Percentiles rank a stretch among this genome's conserved stretches.
These are phyloP conservation scores for Ceratorhiza oryzae-sativae DNA, from an alignment of 1,284 basidiomycete genomes.

Conservation along the genomic window DNA sequence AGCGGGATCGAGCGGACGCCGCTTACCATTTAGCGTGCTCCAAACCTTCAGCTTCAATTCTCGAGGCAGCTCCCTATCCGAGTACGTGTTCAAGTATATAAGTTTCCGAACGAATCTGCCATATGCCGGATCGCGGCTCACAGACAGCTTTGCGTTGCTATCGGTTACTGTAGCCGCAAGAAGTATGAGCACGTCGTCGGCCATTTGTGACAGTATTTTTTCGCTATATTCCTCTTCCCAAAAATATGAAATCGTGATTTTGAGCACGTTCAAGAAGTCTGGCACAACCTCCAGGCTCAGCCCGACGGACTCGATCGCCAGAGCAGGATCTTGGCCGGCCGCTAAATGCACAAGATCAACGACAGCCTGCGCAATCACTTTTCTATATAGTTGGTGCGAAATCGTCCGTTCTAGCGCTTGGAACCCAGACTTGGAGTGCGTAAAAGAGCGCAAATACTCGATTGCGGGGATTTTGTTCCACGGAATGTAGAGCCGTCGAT, in stretches of 20 bases:
- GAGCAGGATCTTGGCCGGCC: neutral
- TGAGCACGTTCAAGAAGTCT: neutral
- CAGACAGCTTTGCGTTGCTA: too few relatives aligned
- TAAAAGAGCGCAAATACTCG: neutral
- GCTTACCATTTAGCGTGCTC: too few relatives aligned
- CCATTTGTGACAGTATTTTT: too few relatives aligned
- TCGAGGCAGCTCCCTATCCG: too few relatives aligned
- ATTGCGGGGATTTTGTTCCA: slow-evolving; percentile 8
- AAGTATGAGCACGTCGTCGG: too few relatives aligned
- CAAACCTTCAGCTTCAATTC: too few relatives aligned
- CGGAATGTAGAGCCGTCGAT: neutral
- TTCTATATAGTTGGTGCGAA: neutral
- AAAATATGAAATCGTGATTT: neutral
- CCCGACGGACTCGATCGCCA: neutral
- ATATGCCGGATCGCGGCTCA: too few relatives aligned
- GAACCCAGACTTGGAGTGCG: neutral
- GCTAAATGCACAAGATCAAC: neutral
- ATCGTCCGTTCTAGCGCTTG: neutral
- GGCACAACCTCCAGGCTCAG: neutral
- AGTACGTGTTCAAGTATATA: too few relatives aligned
- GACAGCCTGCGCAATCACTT: neutral
- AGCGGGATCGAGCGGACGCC: too few relatives aligned
- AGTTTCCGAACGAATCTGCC: too few relatives aligned
- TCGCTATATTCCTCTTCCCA: too few relatives aligned
- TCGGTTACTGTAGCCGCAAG: too few relatives aligned